Conservation (phyloP, 208 protist genomes). For the Crithidia mellificae region DNA sequence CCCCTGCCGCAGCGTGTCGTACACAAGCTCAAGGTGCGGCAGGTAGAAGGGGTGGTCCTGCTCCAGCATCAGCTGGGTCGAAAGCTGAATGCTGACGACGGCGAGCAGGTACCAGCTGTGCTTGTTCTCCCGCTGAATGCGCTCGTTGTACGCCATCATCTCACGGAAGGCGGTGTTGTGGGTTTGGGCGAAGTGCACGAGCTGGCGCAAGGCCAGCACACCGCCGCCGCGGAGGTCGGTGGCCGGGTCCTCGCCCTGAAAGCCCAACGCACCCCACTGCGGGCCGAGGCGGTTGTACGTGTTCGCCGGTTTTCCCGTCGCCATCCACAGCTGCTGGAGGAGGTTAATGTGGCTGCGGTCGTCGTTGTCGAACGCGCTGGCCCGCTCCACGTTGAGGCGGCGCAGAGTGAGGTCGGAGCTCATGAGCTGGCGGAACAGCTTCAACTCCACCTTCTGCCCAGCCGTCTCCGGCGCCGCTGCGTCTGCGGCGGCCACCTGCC, state of each 20-base stretch:
- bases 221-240: constrained; percentile 90
- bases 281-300: constrained; percentile 44
- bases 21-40: constrained; percentile 70
- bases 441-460: constrained; percentile 33
- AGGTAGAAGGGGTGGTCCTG: constrained; percentile 52
- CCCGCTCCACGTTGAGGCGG: constrained; percentile 56
- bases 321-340: constrained; percentile 73
- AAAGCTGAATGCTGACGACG: constrained; percentile 87
- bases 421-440: constrained; percentile 57
- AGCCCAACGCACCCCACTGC: constrained; percentile 80
- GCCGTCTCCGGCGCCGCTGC: constrained; percentile 7
- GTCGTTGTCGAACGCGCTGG: constrained; percentile 63
- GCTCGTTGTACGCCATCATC: constrained; percentile 79
- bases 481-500: constrained; percentile 4
- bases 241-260: constrained; percentile 85
- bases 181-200: constrained; percentile 81
- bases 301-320: constrained; percentile 37
- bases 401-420: constrained; percentile 44
- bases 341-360: constrained; percentile 56
- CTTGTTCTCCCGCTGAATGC: constrained; percentile 33
- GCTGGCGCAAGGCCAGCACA: constrained; percentile 71
- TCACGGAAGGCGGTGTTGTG: constrained; percentile 55
- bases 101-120: constrained; percentile 82
- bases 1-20: constrained; percentile 56
- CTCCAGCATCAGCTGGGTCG: constrained; percentile 69